A percentile compares a stretch with the other conserved stretches of the same genome.
These are phyloP conservation scores for Cryptococcus sp. DNA, from an alignment of 1,284 basidiomycete species.

Conservation along the genomic window DNA sequence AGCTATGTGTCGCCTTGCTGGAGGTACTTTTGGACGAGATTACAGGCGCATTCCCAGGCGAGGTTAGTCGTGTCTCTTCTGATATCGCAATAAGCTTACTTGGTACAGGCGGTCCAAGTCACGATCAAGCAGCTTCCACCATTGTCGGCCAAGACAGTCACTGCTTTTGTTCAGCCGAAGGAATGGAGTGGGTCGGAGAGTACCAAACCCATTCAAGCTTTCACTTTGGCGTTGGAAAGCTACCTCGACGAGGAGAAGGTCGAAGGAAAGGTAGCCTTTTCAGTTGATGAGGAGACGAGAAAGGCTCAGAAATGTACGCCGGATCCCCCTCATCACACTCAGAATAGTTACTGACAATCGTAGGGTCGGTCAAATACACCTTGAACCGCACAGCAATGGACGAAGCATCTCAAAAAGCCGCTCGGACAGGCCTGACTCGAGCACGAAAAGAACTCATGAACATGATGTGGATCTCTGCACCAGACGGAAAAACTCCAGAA, in stretches of 20 bases:
- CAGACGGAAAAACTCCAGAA: slow-evolving; percentile 35
- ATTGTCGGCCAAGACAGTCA: slow-evolving; percentile 51
- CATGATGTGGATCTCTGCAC: slow-evolving; percentile 34
- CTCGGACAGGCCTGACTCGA: slow-evolving; percentile 9
- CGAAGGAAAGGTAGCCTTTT: slow-evolving; percentile 21
- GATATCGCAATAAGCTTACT: neutral
- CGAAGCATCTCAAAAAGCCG: slow-evolving; percentile 9
- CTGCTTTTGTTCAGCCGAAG: slow-evolving; percentile 63
- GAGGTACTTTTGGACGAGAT: slow-evolving; percentile 66
- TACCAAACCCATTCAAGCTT: slow-evolving; percentile 49
- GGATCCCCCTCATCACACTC: neutral
- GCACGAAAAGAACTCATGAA: slow-evolving; percentile 15
- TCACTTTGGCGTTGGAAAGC: slow-evolving; percentile 48
- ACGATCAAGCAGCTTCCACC: slow-evolving; percentile 60
- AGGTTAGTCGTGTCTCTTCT: slow-evolving; percentile 51
- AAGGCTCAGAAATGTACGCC: slow-evolving; percentile 28
- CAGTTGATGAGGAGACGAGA: slow-evolving; percentile 13
- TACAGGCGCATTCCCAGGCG: slow-evolving; percentile 59
- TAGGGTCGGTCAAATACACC: slow-evolving; percentile 40
- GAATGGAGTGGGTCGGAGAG: slow-evolving; percentile 49
- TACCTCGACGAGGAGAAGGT: slow-evolving; percentile 42
- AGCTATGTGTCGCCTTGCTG: slow-evolving; percentile 66
- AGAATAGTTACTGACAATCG: neutral
- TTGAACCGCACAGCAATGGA: slow-evolving; percentile 19
- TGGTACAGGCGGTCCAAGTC: slow-evolving; percentile 10